Evolutionary conservation across 352 stramenopile genomes (phyloP), one percentile per base, ranked within the genome.

Genomic region (Phytophthora hibernalis): DNA sequence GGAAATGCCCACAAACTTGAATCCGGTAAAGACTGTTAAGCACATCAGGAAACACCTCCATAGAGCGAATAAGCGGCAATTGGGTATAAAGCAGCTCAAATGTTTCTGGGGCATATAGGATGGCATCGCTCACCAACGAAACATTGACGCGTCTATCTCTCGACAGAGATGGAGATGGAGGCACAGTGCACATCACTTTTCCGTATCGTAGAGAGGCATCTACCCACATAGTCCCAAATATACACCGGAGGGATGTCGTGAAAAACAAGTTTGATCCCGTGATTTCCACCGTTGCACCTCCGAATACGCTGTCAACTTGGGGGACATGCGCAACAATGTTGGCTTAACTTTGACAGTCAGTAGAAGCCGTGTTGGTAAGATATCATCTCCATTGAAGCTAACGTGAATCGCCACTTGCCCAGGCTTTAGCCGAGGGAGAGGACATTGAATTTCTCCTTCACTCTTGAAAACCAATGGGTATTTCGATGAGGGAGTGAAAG

Each of bases 61-160:
- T n/a, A 2, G 52, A 70, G 21, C n/a, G 26, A 60, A 81, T 60
- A 20, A 56, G 15, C 3, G 77, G 71, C n/a, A 45, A 6, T 26
- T 53, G 48, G 4, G 68, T 61, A 47, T 87, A 85, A 11, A 51
- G 28, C 5, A 87, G 50, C 40, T 54, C 16, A 47, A 87, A 87
- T 3, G 22, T 63, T 40, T 83, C 55, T 10, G 38, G 12, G 15
- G 49, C 26, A 28, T 82, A 87, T 10, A 26, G 16, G 2, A 16
- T 20, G 6, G 24, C 44, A 31, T 54, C 52, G 26, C 35, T 63
- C 9, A 70, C 8, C 21, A 85, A 22, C 16, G 75, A 79, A 47
- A 85, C 54, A 2, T 74, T 76, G 9, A 83, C 64, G 8, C 48
- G 33, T n/a, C 15, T 38, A 33, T 21, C 10, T 2, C 9, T 26